Percentiles rank a stretch among this genome's conserved stretches.
phyloP scores from a whole-genome alignment of 2,329 filamentous ascomycete species.

The Exophiala sp. region DNA sequence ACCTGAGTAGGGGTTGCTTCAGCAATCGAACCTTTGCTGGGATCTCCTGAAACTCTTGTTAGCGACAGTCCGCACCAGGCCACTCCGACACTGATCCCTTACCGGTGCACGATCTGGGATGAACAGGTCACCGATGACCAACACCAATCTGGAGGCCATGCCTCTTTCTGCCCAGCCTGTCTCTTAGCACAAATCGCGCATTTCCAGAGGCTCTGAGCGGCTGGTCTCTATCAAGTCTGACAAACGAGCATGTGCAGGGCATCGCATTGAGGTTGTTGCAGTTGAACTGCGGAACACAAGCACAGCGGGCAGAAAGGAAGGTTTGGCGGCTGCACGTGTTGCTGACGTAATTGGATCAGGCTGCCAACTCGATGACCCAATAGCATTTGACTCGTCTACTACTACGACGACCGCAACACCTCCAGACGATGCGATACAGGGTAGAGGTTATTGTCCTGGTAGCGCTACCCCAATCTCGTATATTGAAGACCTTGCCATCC shows the following conservation, averaged over 20 bases:
- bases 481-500: too few species aligned
- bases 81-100: constrained; percentile 28
- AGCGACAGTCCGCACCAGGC: background rate
- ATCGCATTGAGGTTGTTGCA: background rate
- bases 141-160: constrained; percentile 79
- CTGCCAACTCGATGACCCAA: too few species aligned
- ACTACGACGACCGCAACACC: too few species aligned
- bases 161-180: constrained; percentile 12
- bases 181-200: constrained; percentile 12
- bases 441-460: too few species aligned
- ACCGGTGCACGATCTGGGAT: constrained; percentile 86
- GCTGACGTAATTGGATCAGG: too few species aligned
- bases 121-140: constrained; percentile 88
- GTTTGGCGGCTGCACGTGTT: background rate
- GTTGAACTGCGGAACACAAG: too few species aligned
- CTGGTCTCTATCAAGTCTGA: background rate
- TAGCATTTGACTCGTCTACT: too few species aligned
- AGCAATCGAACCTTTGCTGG: constrained; percentile 66
- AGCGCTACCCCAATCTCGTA: too few species aligned
- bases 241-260: background rate
- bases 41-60: constrained; percentile 54
- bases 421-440: too few species aligned
- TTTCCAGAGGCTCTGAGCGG: constrained; percentile 7
- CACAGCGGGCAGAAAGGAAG: too few species aligned
- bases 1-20: constrained; percentile 5